Conservation (phyloP, 768 basidiomycete species). For the Termitomyces sp. region DNA sequence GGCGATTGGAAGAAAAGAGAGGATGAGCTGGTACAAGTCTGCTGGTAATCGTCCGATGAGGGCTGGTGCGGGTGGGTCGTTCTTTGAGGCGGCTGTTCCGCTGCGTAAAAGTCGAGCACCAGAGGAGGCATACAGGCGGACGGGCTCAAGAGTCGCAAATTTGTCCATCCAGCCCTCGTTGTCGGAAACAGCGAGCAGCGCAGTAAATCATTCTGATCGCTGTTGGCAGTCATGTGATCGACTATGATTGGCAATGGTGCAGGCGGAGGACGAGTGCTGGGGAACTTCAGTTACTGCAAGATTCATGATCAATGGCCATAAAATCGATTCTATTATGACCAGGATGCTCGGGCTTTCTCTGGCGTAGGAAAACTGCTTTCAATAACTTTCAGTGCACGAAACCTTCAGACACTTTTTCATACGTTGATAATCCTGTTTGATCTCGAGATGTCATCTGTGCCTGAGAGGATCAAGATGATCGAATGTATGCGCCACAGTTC, state of each 20-base stretch:
- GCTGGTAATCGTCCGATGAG: constrained; percentile 79
- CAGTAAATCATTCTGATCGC: constrained; percentile 6
- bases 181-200: constrained; percentile 6
- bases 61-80: constrained; percentile 22
- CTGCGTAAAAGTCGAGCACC: constrained; percentile 28
- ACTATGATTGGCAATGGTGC: background rate
- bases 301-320: no score
- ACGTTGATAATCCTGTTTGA: background rate
- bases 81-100: constrained; percentile 16
- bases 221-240: constrained; percentile 12
- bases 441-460: background rate
- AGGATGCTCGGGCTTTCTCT: background rate
- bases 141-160: constrained; percentile 83
- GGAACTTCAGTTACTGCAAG: no score
- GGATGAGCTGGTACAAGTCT: constrained; percentile 71
- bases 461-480: background rate
- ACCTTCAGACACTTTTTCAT: background rate
- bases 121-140: constrained; percentile 47
- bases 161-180: constrained; percentile 61
- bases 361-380: background rate
- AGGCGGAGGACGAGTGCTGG: no score
- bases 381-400: background rate
- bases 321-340: no score
- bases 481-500: background rate
- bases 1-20: constrained; percentile 72